phyloP scores from a whole-genome alignment of 192 early-diverging fungal genomes.

The Gigaspora rosea region DNA sequence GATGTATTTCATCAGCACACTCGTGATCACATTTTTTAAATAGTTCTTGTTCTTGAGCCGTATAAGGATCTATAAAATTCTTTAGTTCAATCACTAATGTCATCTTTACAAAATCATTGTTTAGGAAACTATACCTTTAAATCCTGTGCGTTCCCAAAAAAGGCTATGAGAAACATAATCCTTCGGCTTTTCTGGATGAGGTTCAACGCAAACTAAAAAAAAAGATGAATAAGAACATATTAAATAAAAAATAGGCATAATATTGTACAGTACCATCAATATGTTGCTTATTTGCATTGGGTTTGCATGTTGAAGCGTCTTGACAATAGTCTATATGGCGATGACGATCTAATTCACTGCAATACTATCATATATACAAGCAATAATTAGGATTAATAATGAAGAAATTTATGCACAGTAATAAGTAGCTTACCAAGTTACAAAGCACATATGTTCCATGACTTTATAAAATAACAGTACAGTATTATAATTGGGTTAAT shows the following conservation, averaged over 20 bases:
- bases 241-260: neutral
- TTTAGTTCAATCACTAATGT: neutral
- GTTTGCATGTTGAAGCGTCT: conserved; percentile 10
- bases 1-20: conserved; percentile 6
- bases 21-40: conserved; percentile 28
- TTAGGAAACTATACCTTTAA: conserved; percentile 9
- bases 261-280: neutral
- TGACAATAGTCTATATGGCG: conserved; percentile 35
- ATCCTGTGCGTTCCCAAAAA: conserved; percentile 31
- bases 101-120: neutral
- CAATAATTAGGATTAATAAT: no score
- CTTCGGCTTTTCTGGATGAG: conserved; percentile 15
- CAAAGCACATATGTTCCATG: conserved; percentile 16
- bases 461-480: neutral
- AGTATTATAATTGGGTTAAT: neutral
- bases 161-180: conserved; percentile 30
- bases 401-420: neutral
- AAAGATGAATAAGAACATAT: neutral
- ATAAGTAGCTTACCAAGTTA: neutral
- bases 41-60: neutral
- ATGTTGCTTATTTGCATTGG: neutral
- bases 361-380: neutral
- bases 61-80: conserved; percentile 22
- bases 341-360: conserved; percentile 17
- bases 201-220: neutral